Conservation (phyloP, 352 stramenopile genomes). For the Pythium dissotocum region DNA sequence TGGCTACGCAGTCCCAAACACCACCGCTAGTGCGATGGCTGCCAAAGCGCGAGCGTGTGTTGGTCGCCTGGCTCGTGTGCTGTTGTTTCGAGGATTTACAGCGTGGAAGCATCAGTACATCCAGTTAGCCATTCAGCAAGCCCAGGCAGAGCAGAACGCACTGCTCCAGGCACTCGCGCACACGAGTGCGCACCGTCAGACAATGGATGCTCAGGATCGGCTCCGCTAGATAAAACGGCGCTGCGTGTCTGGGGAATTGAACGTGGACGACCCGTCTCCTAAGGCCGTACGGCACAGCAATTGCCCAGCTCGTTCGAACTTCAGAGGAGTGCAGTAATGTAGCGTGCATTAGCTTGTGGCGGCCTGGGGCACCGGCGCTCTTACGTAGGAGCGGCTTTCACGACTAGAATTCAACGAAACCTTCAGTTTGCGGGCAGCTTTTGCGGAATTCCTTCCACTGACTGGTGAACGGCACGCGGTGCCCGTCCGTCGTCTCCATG, state of each 20-base stretch:
- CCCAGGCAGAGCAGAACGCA: conserved; percentile 43
- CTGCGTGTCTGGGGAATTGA: background rate
- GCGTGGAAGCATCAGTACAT: conserved; percentile 60
- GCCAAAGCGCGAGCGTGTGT: conserved; percentile 26
- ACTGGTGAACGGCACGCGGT: too few relatives aligned
- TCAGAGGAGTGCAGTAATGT: too few relatives aligned
- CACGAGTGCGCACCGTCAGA: conserved; percentile 39
- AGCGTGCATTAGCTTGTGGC: too few relatives aligned
- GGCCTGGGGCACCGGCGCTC: too few relatives aligned
- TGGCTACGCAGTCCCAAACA: background rate
- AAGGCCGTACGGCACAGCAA: too few relatives aligned
- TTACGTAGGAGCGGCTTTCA: too few relatives aligned
- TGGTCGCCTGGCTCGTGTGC: conserved; percentile 23
- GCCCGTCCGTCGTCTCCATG: too few relatives aligned
- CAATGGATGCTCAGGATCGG: conserved; percentile 31
- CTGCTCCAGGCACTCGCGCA: conserved; percentile 45
- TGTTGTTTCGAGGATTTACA: conserved; percentile 37
- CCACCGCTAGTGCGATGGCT: conserved; percentile 11
- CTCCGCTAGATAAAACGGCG: background rate
- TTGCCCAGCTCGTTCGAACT: too few relatives aligned
- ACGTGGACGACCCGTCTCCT: too few relatives aligned
- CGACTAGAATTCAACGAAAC: too few relatives aligned
- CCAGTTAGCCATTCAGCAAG: conserved; percentile 38
- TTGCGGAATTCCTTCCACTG: too few relatives aligned
- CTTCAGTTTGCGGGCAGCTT: too few relatives aligned